These are phyloP conservation scores for Bassia scoparia DNA, from an alignment of 148 eudicot species.

Conservation along the genomic window DNA sequence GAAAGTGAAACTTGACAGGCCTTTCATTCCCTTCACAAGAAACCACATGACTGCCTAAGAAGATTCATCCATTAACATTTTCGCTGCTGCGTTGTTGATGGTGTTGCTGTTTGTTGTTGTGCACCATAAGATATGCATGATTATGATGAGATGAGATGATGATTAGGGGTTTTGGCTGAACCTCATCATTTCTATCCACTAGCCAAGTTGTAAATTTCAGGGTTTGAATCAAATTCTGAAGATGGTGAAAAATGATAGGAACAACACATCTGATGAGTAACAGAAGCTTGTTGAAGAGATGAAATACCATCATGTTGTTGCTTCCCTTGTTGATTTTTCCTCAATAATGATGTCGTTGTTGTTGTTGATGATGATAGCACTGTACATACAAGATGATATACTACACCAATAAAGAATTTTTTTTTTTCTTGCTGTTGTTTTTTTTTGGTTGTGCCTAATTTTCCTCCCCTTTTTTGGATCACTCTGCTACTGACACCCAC, in stretches of 20 bases:
- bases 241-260: slow-evolving; percentile 23
- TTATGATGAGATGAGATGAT: slow-evolving; percentile 15
- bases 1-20: slow-evolving; percentile 96
- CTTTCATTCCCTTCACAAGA: slow-evolving; percentile 78
- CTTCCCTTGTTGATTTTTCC: slow-evolving; percentile 29
- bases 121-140: background rate
- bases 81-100: background rate
- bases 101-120: background rate
- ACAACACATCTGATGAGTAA: slow-evolving; percentile 32
- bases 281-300: slow-evolving; percentile 35
- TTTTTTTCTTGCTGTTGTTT: background rate
- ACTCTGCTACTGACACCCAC: slow-evolving; percentile 9
- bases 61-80: slow-evolving; percentile 36
- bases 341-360: slow-evolving; percentile 22
- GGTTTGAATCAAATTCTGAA: slow-evolving; percentile 37
- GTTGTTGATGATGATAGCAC: slow-evolving; percentile 13
- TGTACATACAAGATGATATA: slow-evolving; percentile 1
- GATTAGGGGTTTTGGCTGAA: slow-evolving; percentile 30
- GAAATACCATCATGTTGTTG: slow-evolving; percentile 25
- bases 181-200: slow-evolving; percentile 63
- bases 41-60: slow-evolving; percentile 51
- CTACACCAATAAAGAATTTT: background rate
- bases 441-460: background rate
- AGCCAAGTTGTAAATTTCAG: slow-evolving; percentile 55
- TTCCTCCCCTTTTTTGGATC: background rate